Base-by-base conservation (phyloP, 805 yeast species). In the Wickerhamiella alocasiicola region DNA sequence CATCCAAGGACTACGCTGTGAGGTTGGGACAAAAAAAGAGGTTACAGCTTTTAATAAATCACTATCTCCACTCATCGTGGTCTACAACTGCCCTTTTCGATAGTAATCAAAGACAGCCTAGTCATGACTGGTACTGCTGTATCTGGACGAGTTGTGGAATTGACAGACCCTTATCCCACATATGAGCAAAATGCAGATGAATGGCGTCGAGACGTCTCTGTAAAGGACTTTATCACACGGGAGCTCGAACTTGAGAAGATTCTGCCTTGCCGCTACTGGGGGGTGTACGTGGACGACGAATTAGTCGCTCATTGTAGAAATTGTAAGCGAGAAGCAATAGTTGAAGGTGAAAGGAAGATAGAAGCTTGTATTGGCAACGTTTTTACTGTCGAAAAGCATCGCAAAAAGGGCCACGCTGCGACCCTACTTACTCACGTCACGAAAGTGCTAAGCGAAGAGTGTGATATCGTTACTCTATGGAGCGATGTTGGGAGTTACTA, bases 401-500 rank as follows among this genome's bases (percentile, higher is more conserved):
- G 85, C 39, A 67, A 70, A 11, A 67, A 66, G 45, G 79, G 81
- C 2, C 74, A 72, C 50, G 81, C 80, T 0, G 55, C 55, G 6
- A 41, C 43, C 20, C 67, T 77, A 77, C 58, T 77, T 32, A 16
- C 29, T 5, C 29, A 32, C 12, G 51, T 49, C 2, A 45, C 46
- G 13, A 42, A 45, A 20, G 26, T 24, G 32, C 47, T 55, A 4
- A 36, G 32, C 6, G 47, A 42, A 7, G 50, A 47, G 28, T 26
- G 42, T 25, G 47, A 52, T 7, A 54, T 68, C 12, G 56, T 67
- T 27, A 63, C 64, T 30, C 65, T 83, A 39, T 82, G 81, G 66
- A 78, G 88, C 46, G 91, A 78, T 36, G 73, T 81, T 16, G 88
- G 81, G 12, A 68, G 66, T 24, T 81, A 69, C 49, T 84, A 84